These are phyloP conservation scores for Globisporangium rhizosaccharum DNA, from an alignment of 352 stramenopile genomes.

Conservation along the genomic window DNA sequence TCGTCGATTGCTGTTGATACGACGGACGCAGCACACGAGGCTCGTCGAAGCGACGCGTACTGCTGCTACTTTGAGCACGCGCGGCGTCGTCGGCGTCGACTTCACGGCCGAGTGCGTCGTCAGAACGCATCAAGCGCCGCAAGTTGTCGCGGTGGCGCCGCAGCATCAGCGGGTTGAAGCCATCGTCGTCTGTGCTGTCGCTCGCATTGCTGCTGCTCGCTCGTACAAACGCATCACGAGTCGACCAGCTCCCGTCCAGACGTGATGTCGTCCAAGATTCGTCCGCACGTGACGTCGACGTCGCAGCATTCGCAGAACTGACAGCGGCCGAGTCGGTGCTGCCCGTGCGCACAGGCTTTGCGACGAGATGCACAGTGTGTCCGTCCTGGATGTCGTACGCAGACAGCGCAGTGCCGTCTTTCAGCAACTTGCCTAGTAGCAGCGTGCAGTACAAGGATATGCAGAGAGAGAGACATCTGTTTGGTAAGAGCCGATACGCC, in stretches of 20 bases:
- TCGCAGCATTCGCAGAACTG: background rate
- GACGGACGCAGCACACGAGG: constrained; percentile 7
- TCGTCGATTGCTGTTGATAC: background rate
- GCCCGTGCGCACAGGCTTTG: constrained; percentile 27
- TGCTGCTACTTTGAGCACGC: too few relatives aligned
- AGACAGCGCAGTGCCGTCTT: constrained; percentile 61
- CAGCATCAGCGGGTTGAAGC: background rate
- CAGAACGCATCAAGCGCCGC: constrained; percentile 9
- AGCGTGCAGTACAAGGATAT: background rate
- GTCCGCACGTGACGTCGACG: constrained; percentile 3
- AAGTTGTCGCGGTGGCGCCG: constrained; percentile 12
- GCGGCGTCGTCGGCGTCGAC: background rate
- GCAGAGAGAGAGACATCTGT: background rate
- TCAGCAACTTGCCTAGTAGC: constrained; percentile 69
- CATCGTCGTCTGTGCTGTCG: constrained; percentile 7
- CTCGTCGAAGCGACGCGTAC: constrained; percentile 4
- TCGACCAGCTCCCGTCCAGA: too few relatives aligned
- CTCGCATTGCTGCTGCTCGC: background rate
- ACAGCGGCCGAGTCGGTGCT: background rate
- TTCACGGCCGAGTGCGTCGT: constrained; percentile 3
- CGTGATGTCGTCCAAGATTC: too few relatives aligned
- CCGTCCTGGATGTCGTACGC: constrained; percentile 89
- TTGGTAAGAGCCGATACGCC: background rate
- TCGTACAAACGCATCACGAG: background rate
- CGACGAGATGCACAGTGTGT: constrained; percentile 91